Evolutionary conservation across 208 protist species (phyloP).

Genomic region (Trypanosoma rangeli): DNA sequence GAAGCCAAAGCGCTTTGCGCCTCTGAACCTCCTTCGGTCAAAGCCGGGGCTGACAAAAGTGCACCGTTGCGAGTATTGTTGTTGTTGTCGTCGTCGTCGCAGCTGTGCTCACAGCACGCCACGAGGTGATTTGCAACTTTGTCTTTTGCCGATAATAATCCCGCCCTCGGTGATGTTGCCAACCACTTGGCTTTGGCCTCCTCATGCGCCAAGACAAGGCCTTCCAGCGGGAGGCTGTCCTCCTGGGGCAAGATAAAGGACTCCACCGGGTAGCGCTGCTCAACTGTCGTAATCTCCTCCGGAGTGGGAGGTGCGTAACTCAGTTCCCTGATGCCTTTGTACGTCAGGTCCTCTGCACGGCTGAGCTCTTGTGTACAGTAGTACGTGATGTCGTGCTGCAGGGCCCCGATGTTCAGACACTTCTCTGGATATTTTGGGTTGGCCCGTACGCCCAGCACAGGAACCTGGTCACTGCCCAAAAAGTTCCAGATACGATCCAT

Average conservation of each 20-base stretch:
- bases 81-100: neutral
- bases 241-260: conserved; percentile 76
- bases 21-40: neutral
- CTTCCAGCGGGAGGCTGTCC: conserved; percentile 63
- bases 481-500: conserved; percentile 61
- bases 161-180: conserved; percentile 21
- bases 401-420: conserved; percentile 60
- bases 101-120: neutral
- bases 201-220: conserved; percentile 72
- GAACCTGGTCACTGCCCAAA: conserved; percentile 63
- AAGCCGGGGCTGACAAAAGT: neutral
- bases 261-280: conserved; percentile 77
- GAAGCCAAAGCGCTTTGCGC: neutral
- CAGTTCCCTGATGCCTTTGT: conserved; percentile 57
- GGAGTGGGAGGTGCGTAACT: conserved; percentile 80
- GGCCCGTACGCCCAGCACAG: conserved; percentile 68
- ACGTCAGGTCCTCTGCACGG: conserved; percentile 44
- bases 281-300: conserved; percentile 57
- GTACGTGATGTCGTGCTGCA: conserved; percentile 83
- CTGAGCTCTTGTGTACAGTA: conserved; percentile 65
- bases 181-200: conserved; percentile 42
- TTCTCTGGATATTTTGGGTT: conserved; percentile 47
- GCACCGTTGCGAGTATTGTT: neutral
- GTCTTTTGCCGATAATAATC: conserved; percentile 44
- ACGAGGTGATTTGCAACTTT: conserved; percentile 31